Evolutionary conservation across 257 asterid genomes (phyloP), one percentile per base, ranked within the genome.

Genomic region (Gentiana dahurica): DNA sequence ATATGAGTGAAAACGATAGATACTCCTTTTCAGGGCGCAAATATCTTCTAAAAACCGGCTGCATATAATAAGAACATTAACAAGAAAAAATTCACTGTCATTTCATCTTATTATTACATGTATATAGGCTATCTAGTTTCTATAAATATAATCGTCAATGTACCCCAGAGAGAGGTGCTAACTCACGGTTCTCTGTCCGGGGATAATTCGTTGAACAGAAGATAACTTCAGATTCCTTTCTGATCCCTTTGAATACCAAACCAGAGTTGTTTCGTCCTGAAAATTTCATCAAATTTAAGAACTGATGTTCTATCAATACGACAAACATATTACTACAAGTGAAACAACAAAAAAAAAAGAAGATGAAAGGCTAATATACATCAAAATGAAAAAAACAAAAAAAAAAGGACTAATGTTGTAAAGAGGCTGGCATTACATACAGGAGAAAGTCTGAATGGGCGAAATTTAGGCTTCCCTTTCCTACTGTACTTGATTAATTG

Each of bases 101-200:
- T 58, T 38, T 55, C 68, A 46, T 43, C 34, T 58, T 59, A 58
- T 7, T 34, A 39, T 32, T 32, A 44, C 3, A 39, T 36, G 44
- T 36, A 61, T 45, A 57, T 24, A 53, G 24, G 46, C 53, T 61
- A 32, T 53, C 11, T 64, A 34, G 70, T 64, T 60, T 69, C 24
- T 59, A 59, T 60, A 49, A 37, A 58, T 57, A 60, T 54, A 68
- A 71, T 34, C 56, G 53, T 38, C 69, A 61, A 62, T 72, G 51
- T 54, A 34, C 54, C 58, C 47, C 12, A 63, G 49, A 73, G 45
- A 45, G 54, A 57, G 8, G 58, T 53, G 73, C 67, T 64, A 72
- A 85, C 98, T 81, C 80, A 91, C 98, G 38, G 98, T 87, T 85
- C 98, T 85, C 75, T 91, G 98, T 68, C 96, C 98, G 53, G 95